Evolutionary conservation across 2,329 filamentous ascomycete genomes (phyloP).

Genomic region (Mycogone perniciosa): DNA sequence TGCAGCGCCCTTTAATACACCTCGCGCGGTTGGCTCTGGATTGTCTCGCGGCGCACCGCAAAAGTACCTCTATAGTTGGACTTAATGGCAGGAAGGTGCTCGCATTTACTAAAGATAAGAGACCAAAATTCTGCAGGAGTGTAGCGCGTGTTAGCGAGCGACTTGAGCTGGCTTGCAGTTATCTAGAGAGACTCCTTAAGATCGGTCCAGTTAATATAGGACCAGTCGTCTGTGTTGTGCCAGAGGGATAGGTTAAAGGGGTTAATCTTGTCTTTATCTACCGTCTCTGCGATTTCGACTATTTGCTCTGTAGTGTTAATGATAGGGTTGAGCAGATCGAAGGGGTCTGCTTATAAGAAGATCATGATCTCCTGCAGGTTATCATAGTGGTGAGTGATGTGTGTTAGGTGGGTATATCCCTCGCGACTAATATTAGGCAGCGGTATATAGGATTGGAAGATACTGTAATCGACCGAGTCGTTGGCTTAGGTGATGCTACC

Average conservation of each 20-base stretch:
- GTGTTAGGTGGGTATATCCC: constrained; percentile 3
- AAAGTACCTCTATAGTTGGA: constrained; percentile 6
- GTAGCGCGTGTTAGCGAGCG: constrained; percentile 1
- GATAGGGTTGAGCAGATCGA: constrained; percentile 1
- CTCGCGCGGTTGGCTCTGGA: constrained; percentile 2
- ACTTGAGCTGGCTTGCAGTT: neutral
- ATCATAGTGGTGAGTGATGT: constrained; percentile 5
- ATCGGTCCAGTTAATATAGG: constrained; percentile 6
- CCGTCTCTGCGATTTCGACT: constrained; percentile 1
- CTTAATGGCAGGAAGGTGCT: constrained; percentile 2
- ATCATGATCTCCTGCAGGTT: constrained; percentile 7
- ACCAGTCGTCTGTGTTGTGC: constrained; percentile 5
- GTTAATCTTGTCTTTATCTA: neutral
- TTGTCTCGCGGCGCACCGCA: constrained; percentile 9
- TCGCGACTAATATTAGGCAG: constrained; percentile 9
- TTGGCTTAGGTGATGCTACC: constrained; percentile 3
- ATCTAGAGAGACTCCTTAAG: constrained; percentile 11
- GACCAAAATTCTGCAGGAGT: constrained; percentile 6
- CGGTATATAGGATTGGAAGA: constrained; percentile 5
- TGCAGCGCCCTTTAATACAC: constrained; percentile 4
- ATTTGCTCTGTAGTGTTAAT: constrained; percentile 6
- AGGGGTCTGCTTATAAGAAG: constrained; percentile 5
- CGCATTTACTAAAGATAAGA: neutral
- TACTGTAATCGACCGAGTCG: constrained; percentile 5
- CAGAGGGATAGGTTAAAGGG: constrained; percentile 2